Conservation (phyloP, 306 rosid species). For the Parietaria judaica region DNA sequence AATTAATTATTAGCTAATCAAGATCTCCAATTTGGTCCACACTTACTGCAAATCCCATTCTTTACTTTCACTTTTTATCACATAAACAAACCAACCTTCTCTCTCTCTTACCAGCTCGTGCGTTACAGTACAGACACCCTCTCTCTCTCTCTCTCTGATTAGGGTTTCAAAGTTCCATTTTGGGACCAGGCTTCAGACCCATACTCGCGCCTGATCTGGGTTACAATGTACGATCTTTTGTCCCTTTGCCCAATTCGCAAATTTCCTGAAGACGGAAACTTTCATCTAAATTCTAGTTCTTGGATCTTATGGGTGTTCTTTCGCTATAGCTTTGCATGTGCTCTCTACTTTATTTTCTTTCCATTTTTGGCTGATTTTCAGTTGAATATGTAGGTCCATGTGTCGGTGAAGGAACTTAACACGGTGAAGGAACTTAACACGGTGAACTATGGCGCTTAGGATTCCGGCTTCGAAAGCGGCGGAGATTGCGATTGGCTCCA, state of each 20-base stretch:
- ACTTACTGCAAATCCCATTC: too few species aligned
- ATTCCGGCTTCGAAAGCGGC: constrained; percentile 59
- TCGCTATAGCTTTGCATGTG: background rate
- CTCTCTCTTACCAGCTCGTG: constrained; percentile 11
- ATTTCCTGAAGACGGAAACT: background rate
- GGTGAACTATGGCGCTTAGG: constrained; percentile 77
- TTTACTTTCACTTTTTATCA: too few species aligned
- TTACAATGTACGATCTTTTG: constrained; percentile 2
- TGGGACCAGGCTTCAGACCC: constrained; percentile 1
- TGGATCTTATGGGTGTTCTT: background rate
- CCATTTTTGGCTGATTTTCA: background rate
- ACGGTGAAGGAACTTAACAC: constrained; percentile 45
- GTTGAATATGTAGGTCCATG: constrained; percentile 20
- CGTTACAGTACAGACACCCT: constrained; percentile 5
- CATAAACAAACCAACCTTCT: too few species aligned
- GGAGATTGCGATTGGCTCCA: constrained; percentile 73
- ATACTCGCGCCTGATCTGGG: background rate
- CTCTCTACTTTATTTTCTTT: background rate
- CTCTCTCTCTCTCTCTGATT: background rate
- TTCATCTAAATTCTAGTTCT: background rate
- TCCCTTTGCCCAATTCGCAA: background rate
- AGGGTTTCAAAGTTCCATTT: constrained; percentile 9
- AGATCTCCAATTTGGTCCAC: too few species aligned
- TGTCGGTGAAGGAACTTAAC: constrained; percentile 35
- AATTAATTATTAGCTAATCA: too few species aligned